phyloP scores from a whole-genome alignment of 2,329 filamentous ascomycete genomes.

The Esteya vermicola region DNA sequence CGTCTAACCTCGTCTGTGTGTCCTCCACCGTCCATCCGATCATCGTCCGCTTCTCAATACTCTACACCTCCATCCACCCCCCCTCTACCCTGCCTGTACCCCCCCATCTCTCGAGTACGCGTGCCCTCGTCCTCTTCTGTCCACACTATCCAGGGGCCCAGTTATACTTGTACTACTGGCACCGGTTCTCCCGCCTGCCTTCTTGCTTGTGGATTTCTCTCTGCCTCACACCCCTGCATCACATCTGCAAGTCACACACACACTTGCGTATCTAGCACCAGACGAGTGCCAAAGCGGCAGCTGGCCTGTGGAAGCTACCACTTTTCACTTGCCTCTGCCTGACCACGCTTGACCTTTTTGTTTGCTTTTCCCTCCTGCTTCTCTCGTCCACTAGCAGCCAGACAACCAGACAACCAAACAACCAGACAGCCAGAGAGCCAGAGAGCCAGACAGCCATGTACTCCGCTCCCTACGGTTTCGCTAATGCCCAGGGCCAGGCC shows the following conservation, averaged over 20 bases:
- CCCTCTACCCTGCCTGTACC: too few relatives aligned
- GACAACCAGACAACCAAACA: too few relatives aligned
- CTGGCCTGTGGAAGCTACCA: too few relatives aligned
- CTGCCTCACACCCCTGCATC: neutral
- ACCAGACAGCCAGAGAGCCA: too few relatives aligned
- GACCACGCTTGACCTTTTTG: neutral
- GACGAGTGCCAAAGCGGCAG: too few relatives aligned
- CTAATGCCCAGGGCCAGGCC: slow-evolving; percentile 35
- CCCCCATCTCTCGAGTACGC: neutral
- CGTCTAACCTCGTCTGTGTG: neutral
- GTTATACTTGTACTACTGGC: neutral
- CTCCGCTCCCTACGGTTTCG: slow-evolving; percentile 38
- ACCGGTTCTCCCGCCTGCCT: neutral
- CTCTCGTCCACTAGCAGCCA: too few relatives aligned
- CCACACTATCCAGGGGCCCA: neutral
- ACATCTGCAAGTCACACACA: slow-evolving; percentile 1
- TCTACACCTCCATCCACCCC: neutral
- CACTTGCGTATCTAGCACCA: neutral
- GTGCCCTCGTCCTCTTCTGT: neutral
- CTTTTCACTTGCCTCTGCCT: too few relatives aligned
- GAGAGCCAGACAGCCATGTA: too few relatives aligned
- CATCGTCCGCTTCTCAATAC: neutral
- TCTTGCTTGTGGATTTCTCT: too few relatives aligned
- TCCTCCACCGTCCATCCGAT: neutral
- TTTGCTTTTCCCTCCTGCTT: neutral